A percentile compares a stretch with the other conserved stretches of the same genome.
Evolutionary conservation across 2,329 filamentous ascomycete species (phyloP).

Genomic region (Gnomoniopsis smithogilvyi): DNA sequence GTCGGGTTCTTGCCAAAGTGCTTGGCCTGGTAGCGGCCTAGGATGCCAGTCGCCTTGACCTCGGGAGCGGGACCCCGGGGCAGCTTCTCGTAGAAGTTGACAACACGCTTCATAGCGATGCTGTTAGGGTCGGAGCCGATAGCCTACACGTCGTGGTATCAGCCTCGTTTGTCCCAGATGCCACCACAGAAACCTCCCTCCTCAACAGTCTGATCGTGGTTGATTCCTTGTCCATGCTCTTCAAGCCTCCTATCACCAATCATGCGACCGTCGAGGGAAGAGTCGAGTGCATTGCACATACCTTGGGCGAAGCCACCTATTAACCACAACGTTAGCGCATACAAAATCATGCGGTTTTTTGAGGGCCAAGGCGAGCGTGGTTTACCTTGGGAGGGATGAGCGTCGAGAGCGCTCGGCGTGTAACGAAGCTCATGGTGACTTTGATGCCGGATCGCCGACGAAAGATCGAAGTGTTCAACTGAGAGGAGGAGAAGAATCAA

Average conservation of each 20-base stretch:
- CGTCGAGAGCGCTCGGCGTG: slow-evolving; percentile 90
- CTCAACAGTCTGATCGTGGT: neutral
- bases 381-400: slow-evolving; percentile 97
- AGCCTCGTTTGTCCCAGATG: neutral
- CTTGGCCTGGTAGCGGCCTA: slow-evolving; percentile 83
- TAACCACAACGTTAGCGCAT: slow-evolving; percentile 35
- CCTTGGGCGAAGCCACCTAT: slow-evolving; percentile 79
- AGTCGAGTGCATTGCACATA: slow-evolving; percentile 46
- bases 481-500: slow-evolving; percentile 22
- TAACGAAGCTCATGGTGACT: slow-evolving; percentile 86
- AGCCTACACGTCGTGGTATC: slow-evolving; percentile 55
- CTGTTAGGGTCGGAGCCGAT: slow-evolving; percentile 95
- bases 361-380: neutral
- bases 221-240: neutral
- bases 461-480: neutral
- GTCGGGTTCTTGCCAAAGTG: slow-evolving; percentile 97
- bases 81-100: slow-evolving; percentile 98
- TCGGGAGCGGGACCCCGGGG: slow-evolving; percentile 88
- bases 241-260: neutral
- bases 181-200: neutral
- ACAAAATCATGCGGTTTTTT: neutral
- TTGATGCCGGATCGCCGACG: slow-evolving; percentile 21
- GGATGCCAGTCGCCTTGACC: slow-evolving; percentile 74
- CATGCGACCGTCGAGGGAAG: neutral
- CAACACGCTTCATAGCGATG: slow-evolving; percentile 94